A percentile compares a stretch with the other conserved stretches of the same genome.
These are phyloP conservation scores for Lenzites betulinus DNA, from an alignment of 768 basidiomycete genomes.

Conservation along the genomic window DNA sequence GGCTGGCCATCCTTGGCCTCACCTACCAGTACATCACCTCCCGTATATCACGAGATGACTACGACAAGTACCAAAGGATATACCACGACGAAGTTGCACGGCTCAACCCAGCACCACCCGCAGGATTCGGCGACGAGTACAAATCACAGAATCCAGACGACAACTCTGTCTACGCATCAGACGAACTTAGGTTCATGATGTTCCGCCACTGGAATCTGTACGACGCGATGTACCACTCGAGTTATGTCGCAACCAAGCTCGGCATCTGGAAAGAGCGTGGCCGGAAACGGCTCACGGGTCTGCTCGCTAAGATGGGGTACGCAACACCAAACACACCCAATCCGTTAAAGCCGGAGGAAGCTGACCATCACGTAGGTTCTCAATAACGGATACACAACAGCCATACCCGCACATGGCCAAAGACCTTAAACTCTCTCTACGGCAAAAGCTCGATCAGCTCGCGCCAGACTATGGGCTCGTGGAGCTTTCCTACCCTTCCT, in stretches of 20 bases:
- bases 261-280: slow-evolving; percentile 97
- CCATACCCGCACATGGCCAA: slow-evolving; percentile 95
- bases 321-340: slow-evolving; percentile 20
- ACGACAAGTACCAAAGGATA: slow-evolving; percentile 78
- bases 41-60: slow-evolving; percentile 83
- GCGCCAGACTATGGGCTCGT: slow-evolving; percentile 95
- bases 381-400: slow-evolving; percentile 92
- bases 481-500: slow-evolving; percentile 92
- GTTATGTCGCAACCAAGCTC: slow-evolving; percentile 92
- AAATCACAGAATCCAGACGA: slow-evolving; percentile 80
- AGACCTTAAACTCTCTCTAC: slow-evolving; percentile 81
- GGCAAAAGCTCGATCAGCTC: slow-evolving; percentile 81
- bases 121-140: slow-evolving; percentile 42
- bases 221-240: slow-evolving; percentile 97
- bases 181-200: slow-evolving; percentile 92
- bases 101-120: slow-evolving; percentile 67
- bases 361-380: slow-evolving; percentile 61
- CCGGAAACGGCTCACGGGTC: slow-evolving; percentile 81
- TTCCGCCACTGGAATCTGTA: slow-evolving; percentile 98
- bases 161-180: slow-evolving; percentile 73
- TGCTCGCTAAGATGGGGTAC: slow-evolving; percentile 99
- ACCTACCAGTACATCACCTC: slow-evolving; percentile 91
- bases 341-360: neutral
- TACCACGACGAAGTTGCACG: slow-evolving; percentile 93
- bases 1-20: slow-evolving; percentile 91